These are phyloP conservation scores for Aspergillus novoparasiticus DNA, from an alignment of 2,329 filamentous ascomycete species.

Conservation along the genomic window DNA sequence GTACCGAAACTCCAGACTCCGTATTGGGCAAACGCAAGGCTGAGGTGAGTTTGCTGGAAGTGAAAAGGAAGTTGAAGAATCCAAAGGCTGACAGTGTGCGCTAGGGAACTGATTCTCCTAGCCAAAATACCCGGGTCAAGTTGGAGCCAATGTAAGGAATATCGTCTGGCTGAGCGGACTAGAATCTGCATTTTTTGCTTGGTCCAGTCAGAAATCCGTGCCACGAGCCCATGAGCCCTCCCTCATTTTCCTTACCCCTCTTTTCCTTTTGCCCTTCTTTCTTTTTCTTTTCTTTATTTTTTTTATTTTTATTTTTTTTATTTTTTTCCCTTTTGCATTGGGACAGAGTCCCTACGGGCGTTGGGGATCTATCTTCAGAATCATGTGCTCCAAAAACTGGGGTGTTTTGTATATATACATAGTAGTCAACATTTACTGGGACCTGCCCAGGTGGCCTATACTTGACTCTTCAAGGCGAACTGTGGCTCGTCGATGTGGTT, in stretches of 20 bases:
- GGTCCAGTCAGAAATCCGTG: neutral
- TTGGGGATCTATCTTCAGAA: neutral
- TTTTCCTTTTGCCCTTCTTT: conserved; percentile 2
- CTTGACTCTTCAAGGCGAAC: neutral
- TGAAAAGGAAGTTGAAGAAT: neutral
- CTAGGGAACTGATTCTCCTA: conserved; percentile 39
- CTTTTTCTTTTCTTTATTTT: conserved; percentile 4
- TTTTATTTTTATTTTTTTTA: neutral
- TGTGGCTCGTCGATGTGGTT: neutral
- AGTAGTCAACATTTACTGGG: neutral
- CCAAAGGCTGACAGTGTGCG: neutral
- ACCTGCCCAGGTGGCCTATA: neutral
- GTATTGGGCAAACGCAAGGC: conserved; percentile 75
- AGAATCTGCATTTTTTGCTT: neutral
- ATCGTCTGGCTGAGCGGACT: neutral
- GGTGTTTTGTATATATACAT: neutral
- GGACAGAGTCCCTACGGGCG: neutral
- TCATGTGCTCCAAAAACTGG: neutral
- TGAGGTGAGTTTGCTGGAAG: conserved; percentile 51
- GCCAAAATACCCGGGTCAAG: conserved; percentile 43
- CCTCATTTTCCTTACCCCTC: too few relatives aligned
- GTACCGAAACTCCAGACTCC: conserved; percentile 61
- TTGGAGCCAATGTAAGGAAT: conserved; percentile 36
- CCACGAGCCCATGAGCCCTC: neutral
- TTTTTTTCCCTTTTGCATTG: conserved; percentile 3